Base-by-base conservation (phyloP, 768 basidiomycete species). In the Cytidiella melzeri region DNA sequence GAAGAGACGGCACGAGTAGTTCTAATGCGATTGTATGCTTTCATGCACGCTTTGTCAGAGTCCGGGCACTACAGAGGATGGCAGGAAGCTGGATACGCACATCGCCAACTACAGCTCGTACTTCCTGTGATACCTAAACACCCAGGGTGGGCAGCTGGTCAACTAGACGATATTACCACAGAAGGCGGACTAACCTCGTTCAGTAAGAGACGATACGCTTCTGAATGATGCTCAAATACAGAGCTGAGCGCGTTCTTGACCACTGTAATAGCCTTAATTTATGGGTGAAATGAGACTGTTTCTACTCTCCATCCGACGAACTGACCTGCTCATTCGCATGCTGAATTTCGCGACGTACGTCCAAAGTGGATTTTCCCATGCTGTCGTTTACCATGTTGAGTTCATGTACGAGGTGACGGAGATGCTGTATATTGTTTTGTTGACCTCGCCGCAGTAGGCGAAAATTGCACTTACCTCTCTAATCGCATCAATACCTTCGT, bases 401-500 rank as follows among this genome's bases (percentile, higher is more conserved):
- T 9, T 41, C 40, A 23, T 41, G 18, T 19, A 41, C 9, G 7
- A 23, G 7, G 7, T 41, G 40, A 18, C 9, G 9, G 7, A 34
- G 15, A 15, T 34, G 7, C 44, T 45, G 27, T 34, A 9, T 12
- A 19, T 13, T 34, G 7, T 34, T 34, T 7, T 34, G 30, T 7
- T 34, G n/a, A 20, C 15, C 44, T 15, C 28, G 12, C 20, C 44
- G 15, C 34, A 13, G 13, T 25, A 23, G 7, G 30, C 15, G 30
- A 3, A 43, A 19, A n/a, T 43, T 24, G 15, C 15, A 30, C 50
- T 9, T 15, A 60, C 63, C 51, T 55, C 41, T 3, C 48, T 15
- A 19, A 56, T 12, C 9, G 25, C 49, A 43, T 62, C 60, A 65
- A 71, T 72, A 25, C 57, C 47, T 9, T 61, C 57, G 24, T 68